A percentile compares a stretch with the other conserved stretches of the same genome.
These are phyloP conservation scores for Atkinsonella texensis DNA, from an alignment of 2,329 filamentous ascomycete genomes.

Conservation along the genomic window DNA sequence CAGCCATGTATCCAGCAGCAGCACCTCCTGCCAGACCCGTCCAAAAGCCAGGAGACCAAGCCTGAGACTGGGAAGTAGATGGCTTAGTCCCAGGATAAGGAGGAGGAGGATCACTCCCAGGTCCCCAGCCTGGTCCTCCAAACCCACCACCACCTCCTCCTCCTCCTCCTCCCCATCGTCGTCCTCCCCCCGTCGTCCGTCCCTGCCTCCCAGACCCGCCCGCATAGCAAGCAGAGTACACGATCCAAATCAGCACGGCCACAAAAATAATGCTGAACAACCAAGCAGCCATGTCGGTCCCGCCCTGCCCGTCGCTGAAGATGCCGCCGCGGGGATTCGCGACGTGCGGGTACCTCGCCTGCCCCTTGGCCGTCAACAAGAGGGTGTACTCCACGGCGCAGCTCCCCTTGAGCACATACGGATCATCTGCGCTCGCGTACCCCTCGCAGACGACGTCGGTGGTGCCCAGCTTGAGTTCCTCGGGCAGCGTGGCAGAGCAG, in stretches of 20 bases:
- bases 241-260: slow-evolving; percentile 46
- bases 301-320: slow-evolving; percentile 19
- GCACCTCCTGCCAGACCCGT: slow-evolving; percentile 54
- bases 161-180: slow-evolving; percentile 16
- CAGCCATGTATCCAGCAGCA: slow-evolving; percentile 55
- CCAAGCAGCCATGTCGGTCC: slow-evolving; percentile 23
- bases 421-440: slow-evolving; percentile 63
- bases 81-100: slow-evolving; percentile 29
- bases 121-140: slow-evolving; percentile 25
- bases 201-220: slow-evolving; percentile 7
- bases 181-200: slow-evolving; percentile 19
- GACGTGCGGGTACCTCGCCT: slow-evolving; percentile 53
- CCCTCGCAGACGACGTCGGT: slow-evolving; percentile 93
- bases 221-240: slow-evolving; percentile 39
- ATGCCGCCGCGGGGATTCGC: slow-evolving; percentile 25
- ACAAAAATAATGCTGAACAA: slow-evolving; percentile 54
- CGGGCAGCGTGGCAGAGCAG: slow-evolving; percentile 53
- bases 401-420: slow-evolving; percentile 79
- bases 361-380: slow-evolving; percentile 63
- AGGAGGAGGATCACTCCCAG: slow-evolving; percentile 41
- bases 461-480: slow-evolving; percentile 57
- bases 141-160: slow-evolving; percentile 16
- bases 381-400: slow-evolving; percentile 87
- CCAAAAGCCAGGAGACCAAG: slow-evolving; percentile 68
- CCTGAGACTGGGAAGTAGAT: slow-evolving; percentile 17